Evolutionary conservation across 768 basidiomycete genomes (phyloP).

Genomic region (Sporobolomyces roseus): DNA sequence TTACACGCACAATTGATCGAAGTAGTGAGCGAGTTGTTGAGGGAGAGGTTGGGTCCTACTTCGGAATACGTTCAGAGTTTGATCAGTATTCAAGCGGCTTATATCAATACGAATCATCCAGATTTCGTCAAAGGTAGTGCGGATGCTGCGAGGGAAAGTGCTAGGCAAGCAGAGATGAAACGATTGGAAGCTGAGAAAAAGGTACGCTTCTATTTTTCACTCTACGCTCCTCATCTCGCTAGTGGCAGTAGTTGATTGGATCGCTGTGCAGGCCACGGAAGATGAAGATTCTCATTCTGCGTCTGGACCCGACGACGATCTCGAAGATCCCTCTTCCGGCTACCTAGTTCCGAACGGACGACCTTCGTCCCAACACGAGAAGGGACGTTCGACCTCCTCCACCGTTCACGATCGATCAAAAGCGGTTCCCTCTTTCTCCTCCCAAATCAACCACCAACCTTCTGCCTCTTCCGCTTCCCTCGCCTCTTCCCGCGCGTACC

Average conservation of each 20-base stretch:
- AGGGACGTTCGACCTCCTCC: slow-evolving; percentile 69
- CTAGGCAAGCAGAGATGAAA: slow-evolving; percentile 16
- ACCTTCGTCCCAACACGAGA: slow-evolving; percentile 39
- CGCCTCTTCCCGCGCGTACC: slow-evolving; percentile 42
- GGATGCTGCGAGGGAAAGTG: slow-evolving; percentile 28
- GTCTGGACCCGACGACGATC: slow-evolving; percentile 57
- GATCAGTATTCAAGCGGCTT: slow-evolving; percentile 95
- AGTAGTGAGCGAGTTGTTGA: slow-evolving; percentile 89
- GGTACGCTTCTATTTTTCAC: background rate
- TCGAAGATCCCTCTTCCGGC: slow-evolving; percentile 58
- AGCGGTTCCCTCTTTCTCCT: background rate
- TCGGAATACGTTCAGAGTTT: slow-evolving; percentile 94
- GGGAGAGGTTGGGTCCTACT: slow-evolving; percentile 92
- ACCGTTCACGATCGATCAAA: slow-evolving; percentile 65
- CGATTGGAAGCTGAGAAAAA: slow-evolving; percentile 18
- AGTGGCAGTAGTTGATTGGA: too few relatives aligned
- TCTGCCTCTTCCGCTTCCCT: background rate
- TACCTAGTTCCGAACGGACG: slow-evolving; percentile 56
- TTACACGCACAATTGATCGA: slow-evolving; percentile 91
- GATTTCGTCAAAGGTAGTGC: slow-evolving; percentile 76
- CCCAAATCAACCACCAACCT: slow-evolving; percentile 46
- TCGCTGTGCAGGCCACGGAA: background rate
- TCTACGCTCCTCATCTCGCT: background rate
- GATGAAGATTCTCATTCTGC: slow-evolving; percentile 50
- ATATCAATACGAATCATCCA: slow-evolving; percentile 99